Base-by-base conservation (phyloP, 805 yeast genomes). In the Clavispora santaluciae region DNA sequence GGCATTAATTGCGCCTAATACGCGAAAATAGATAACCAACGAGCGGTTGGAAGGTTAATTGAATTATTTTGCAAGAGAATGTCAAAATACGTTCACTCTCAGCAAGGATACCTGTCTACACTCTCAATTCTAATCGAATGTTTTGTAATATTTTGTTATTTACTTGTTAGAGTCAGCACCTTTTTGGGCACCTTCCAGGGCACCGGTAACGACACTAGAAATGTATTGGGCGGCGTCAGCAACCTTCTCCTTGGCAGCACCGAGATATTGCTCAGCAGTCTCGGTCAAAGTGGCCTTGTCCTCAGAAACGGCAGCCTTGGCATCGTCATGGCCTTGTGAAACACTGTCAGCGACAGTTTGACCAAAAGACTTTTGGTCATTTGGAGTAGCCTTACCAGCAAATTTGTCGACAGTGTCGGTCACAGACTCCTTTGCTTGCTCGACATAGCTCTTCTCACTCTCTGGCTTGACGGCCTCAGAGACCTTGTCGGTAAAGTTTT, bases 401-500 rank as follows among this genome's bases (percentile, higher is more conserved):
- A 73, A 64, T 57, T 75, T 69, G 71, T 88, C 95, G 54, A 72
- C 74, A n/a, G 73, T 60, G 58, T 76, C 83, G 44, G 93, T 79
- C 48, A 75, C 78, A 22, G 60, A 43, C 68, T 88, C 95, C 73
- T 83, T 83, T 51, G 81, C 81, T 68, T 83, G 70, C 57, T 85
- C 83, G 39, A 68, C 62, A 56, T 68, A 64, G 28, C 81, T 55
- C 70, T 88, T 88, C 64, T 83, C 75, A 43, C 76, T 64, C 48
- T 87, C 82, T 50, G 95, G 95, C 51, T 76, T 83, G 33, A 83
- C 45, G 33, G 75, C 57, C 72, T 87, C 95, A 40, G 74, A 43
- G 53, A 76, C 67, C 67, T 86, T 85, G 61, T 83, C 83, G 50
- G 80, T 53, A 59, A 87, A 74, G 61, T 76, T 68, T 71, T 88